Conservation (phyloP, 306 rosid genomes). For the Castanopsis chinensis region DNA sequence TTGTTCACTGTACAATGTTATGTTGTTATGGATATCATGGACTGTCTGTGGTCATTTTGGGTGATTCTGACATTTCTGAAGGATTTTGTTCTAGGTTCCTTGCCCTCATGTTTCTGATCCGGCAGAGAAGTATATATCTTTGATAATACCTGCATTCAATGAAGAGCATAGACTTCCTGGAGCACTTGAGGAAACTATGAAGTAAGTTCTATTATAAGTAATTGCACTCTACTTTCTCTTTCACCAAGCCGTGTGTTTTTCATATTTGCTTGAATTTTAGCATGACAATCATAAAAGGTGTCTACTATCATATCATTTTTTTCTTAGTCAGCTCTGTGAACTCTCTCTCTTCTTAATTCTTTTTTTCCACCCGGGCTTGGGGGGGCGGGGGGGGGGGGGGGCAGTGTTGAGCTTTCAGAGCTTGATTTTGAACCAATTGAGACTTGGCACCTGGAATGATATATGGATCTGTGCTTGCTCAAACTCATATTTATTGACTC, state of each 20-base stretch:
- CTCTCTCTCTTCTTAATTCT: background rate
- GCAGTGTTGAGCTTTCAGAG: background rate
- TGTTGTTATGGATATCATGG: constrained; percentile 3
- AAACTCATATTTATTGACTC: background rate
- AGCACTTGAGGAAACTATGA: constrained; percentile 83
- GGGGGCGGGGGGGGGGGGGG: no score
- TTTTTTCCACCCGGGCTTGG: background rate
- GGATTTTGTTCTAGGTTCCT: constrained; percentile 49
- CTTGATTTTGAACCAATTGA: background rate
- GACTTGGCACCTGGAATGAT: background rate
- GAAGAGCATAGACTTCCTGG: constrained; percentile 86
- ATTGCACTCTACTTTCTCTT: background rate
- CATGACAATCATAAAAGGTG: background rate
- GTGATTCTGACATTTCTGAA: constrained; percentile 18
- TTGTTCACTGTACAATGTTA: background rate
- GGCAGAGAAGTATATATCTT: constrained; percentile 78
- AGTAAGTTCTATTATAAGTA: constrained; percentile 45
- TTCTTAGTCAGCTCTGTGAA: background rate
- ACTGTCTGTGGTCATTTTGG: constrained; percentile 18
- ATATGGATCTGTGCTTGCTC: background rate
- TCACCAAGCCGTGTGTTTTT: background rate
- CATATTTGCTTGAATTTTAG: background rate
- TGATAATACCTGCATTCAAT: constrained; percentile 84
- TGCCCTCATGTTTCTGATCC: constrained; percentile 84
- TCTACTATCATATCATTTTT: background rate